phyloP scores from a whole-genome alignment of 805 yeast species.

The Hemisphaericaspora nanyangensis region DNA sequence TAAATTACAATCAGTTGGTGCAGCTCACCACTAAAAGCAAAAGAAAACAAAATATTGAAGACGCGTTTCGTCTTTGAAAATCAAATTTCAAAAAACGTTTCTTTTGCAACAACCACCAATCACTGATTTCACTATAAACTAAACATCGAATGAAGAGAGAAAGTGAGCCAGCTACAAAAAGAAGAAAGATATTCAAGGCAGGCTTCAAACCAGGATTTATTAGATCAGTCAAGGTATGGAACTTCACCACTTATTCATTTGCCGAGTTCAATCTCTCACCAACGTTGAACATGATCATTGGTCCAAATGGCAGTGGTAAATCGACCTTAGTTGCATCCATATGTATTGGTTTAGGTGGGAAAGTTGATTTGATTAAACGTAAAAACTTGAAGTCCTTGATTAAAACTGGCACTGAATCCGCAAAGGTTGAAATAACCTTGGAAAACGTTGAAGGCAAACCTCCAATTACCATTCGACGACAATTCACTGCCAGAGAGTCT shows the following conservation, averaged over 20 bases:
- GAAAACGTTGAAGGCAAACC: slow-evolving; percentile 34
- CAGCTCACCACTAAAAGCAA: too few relatives aligned
- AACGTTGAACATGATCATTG: slow-evolving; percentile 82
- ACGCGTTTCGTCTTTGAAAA: too few relatives aligned
- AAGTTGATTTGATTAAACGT: slow-evolving; percentile 67
- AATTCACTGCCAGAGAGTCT: slow-evolving; percentile 44
- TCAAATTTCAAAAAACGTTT: too few relatives aligned
- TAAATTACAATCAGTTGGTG: too few relatives aligned
- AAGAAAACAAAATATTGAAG: too few relatives aligned
- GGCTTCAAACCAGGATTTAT: slow-evolving; percentile 44
- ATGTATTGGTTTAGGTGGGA: slow-evolving; percentile 84
- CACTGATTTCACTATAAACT: too few relatives aligned
- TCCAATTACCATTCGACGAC: slow-evolving; percentile 41
- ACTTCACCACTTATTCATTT: slow-evolving; percentile 65
- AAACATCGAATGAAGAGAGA: neutral
- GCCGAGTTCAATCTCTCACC: slow-evolving; percentile 80
- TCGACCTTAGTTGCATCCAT: slow-evolving; percentile 90
- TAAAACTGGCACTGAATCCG: slow-evolving; percentile 54
- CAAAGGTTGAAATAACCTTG: slow-evolving; percentile 49
- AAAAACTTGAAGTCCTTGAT: slow-evolving; percentile 66
- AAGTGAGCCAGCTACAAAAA: slow-evolving; percentile 3
- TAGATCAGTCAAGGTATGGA: slow-evolving; percentile 47
- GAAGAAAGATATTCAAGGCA: neutral
- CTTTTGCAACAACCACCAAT: too few relatives aligned
- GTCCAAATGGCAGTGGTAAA: slow-evolving; percentile 96